Conservation (phyloP, 2,329 filamentous ascomycete genomes). For the Fusarium sp. region DNA sequence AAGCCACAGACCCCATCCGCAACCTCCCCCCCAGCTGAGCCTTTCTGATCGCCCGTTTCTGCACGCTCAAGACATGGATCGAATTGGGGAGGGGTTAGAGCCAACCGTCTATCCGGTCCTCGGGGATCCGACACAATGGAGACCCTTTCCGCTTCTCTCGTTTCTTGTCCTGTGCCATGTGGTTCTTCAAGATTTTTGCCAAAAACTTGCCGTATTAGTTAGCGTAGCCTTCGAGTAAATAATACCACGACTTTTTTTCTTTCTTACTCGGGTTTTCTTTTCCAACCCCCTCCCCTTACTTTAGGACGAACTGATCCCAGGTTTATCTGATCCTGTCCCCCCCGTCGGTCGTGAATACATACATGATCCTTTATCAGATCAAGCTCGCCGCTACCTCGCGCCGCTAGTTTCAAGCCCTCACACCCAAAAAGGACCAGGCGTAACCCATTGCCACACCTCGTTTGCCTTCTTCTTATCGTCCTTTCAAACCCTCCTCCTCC, state of each 20-base stretch:
- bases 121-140: not conserved
- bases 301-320: not conserved
- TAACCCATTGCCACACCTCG: slow-evolving; percentile 20
- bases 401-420: slow-evolving; percentile 4
- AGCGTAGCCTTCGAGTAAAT: slow-evolving; percentile 9
- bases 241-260: slow-evolving; percentile 25
- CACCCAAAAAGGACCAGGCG: slow-evolving; percentile 24
- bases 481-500: not conserved
- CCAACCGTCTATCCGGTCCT: slow-evolving; percentile 4
- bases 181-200: slow-evolving; percentile 11
- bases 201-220: slow-evolving; percentile 15
- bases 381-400: not conserved
- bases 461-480: not conserved
- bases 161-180: slow-evolving; percentile 16
- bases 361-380: slow-evolving; percentile 15
- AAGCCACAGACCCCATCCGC: slow-evolving; percentile 34
- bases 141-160: slow-evolving; percentile 3
- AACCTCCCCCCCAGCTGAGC: slow-evolving; percentile 14
- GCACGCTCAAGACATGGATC: not conserved
- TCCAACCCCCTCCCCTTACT: not conserved
- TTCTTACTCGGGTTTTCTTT: not conserved
- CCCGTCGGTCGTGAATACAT: slow-evolving; percentile 1
- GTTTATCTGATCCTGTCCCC: slow-evolving; percentile 31
- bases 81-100: not conserved
- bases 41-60: slow-evolving; percentile 27